phyloP scores from a whole-genome alignment of 75 land plant species.

The Pseudotsuga menziesii region DNA sequence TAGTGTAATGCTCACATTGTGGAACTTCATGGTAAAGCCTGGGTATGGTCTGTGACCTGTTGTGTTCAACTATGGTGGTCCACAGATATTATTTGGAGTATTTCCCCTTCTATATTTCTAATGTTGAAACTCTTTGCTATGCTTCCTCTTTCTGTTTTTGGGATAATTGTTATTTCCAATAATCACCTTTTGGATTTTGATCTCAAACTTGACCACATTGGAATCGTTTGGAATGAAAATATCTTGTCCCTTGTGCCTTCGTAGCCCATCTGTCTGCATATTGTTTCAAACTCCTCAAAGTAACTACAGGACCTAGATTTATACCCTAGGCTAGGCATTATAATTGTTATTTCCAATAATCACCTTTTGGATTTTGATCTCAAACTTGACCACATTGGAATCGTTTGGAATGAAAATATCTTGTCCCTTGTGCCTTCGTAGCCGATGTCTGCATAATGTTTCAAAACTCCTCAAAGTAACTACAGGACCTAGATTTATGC shows the following conservation, averaged over 20 bases:
- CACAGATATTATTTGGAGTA: no score
- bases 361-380: not conserved
- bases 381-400: not conserved
- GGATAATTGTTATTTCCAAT: not conserved
- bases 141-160: not conserved
- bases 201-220: not conserved
- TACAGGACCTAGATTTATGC: not conserved
- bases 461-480: not conserved
- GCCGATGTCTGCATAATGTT: not conserved
- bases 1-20: not conserved
- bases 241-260: not conserved
- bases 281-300: no score
- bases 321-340: no score
- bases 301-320: no score
- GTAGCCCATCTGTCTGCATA: no score
- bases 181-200: not conserved
- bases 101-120: not conserved
- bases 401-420: not conserved
- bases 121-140: not conserved
- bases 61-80: no score
- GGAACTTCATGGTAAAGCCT: not conserved
- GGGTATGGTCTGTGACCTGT: no score
- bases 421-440: not conserved
- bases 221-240: not conserved
- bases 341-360: not conserved